These are phyloP conservation scores for Cryptococcus sp. DNA, from an alignment of 1,284 basidiomycete genomes.

Conservation along the genomic window DNA sequence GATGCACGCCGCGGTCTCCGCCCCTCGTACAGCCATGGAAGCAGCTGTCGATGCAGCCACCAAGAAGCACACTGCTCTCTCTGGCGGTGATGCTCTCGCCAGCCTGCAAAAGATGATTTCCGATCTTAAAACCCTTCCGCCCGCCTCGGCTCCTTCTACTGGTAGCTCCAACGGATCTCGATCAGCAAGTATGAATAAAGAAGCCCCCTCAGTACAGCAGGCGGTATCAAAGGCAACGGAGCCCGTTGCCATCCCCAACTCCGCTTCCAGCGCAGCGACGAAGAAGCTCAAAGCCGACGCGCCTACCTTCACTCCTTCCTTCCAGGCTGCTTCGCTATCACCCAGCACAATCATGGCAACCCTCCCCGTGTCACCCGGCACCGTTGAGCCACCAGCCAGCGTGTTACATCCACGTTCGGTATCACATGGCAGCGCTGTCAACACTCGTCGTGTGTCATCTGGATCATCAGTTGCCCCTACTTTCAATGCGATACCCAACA, in stretches of 20 bases:
- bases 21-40: conserved; percentile 43
- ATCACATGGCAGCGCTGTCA: conserved; percentile 18
- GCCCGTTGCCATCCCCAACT: conserved; percentile 23
- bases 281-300: conserved; percentile 52
- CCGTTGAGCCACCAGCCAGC: conserved; percentile 7
- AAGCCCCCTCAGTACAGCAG: not conserved
- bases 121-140: conserved; percentile 45
- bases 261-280: conserved; percentile 12
- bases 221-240: conserved; percentile 7
- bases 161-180: conserved; percentile 22
- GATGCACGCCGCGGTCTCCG: conserved; percentile 32
- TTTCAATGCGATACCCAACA: conserved; percentile 8
- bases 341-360: conserved; percentile 24
- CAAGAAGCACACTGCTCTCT: conserved; percentile 35
- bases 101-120: conserved; percentile 51
- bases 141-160: conserved; percentile 13
- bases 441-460: conserved; percentile 23
- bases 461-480: conserved; percentile 8
- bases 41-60: conserved; percentile 44
- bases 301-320: conserved; percentile 49
- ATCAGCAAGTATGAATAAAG: conserved; percentile 13
- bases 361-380: conserved; percentile 26
- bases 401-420: conserved; percentile 21
- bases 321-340: conserved; percentile 32
- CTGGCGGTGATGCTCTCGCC: conserved; percentile 39